These are phyloP conservation scores for Sphagnum fallax DNA, from an alignment of 228 moss, liverwort and hornwort genomes.

Conservation along the genomic window DNA sequence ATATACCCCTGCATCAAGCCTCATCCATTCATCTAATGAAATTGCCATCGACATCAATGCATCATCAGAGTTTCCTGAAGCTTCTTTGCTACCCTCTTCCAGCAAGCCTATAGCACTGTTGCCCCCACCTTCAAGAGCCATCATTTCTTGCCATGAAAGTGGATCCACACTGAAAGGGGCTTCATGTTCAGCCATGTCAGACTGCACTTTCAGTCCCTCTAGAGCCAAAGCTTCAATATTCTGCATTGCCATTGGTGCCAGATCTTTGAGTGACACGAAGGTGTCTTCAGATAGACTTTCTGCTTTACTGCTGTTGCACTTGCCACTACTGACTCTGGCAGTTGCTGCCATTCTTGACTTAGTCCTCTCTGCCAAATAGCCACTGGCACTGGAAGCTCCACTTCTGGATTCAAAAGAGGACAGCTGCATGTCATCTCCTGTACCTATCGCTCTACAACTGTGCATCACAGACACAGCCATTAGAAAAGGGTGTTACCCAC, in stretches of 20 bases:
- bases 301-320: constrained; percentile 13
- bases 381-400: constrained; percentile 12
- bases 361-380: constrained; percentile 9
- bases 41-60: constrained; percentile 81
- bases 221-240: constrained; percentile 93
- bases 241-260: constrained; percentile 98
- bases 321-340: constrained; percentile 20
- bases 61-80: constrained; percentile 28
- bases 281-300: constrained; percentile 36
- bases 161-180: constrained; percentile 82
- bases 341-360: constrained; percentile 19
- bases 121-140: constrained; percentile 38
- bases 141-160: constrained; percentile 48
- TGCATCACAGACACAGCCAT: too few relatives aligned
- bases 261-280: constrained; percentile 74
- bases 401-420: too few relatives aligned
- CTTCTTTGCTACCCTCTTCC: constrained; percentile 47
- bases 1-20: constrained; percentile 83
- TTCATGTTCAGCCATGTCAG: constrained; percentile 88
- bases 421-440: too few relatives aligned
- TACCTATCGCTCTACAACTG: too few relatives aligned
- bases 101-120: constrained; percentile 54
- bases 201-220: constrained; percentile 89
- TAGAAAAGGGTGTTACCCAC: too few relatives aligned
- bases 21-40: constrained; percentile 99